These are phyloP conservation scores for Neltuma alba DNA, from an alignment of 306 rosid species.

Conservation along the genomic window DNA sequence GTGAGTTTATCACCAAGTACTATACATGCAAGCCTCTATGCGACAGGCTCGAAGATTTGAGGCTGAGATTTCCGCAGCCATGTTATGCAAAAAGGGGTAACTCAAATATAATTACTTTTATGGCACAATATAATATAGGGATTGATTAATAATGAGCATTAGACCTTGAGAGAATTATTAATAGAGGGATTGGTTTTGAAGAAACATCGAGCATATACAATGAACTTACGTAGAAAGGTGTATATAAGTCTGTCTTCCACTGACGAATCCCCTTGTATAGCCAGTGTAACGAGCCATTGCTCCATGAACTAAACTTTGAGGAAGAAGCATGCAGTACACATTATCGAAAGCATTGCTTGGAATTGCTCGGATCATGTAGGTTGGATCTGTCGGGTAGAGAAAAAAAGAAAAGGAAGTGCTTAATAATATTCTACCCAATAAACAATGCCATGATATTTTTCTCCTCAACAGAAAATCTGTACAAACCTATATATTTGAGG, in stretches of 20 bases:
- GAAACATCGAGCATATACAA: background rate
- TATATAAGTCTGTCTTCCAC: conserved; percentile 87
- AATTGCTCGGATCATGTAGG: conserved; percentile 92
- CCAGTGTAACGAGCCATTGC: conserved; percentile 98
- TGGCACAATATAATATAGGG: background rate
- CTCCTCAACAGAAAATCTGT: background rate
- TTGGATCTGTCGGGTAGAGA: conserved; percentile 69
- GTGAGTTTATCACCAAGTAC: no score
- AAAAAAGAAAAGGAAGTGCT: conserved; percentile 9
- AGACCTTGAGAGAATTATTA: conserved; percentile 27
- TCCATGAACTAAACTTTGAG: conserved; percentile 96
- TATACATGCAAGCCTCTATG: no score
- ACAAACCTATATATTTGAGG: no score
- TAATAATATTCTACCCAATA: conserved; percentile 22
- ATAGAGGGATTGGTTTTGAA: conserved; percentile 8
- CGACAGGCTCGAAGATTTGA: no score
- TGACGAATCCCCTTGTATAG: conserved; percentile 75
- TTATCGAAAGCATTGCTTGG: conserved; percentile 93
- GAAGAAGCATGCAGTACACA: conserved; percentile 88
- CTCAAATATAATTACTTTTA: no score
- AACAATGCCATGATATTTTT: background rate
- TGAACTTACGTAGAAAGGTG: conserved; percentile 80
- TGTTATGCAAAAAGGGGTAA: no score
- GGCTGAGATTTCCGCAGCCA: no score
- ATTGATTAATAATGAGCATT: conserved; percentile 15